Evolutionary conservation across 2,329 filamentous ascomycete genomes (phyloP), one percentile per base, ranked within the genome.

Genomic region (Cercospora sesami): DNA sequence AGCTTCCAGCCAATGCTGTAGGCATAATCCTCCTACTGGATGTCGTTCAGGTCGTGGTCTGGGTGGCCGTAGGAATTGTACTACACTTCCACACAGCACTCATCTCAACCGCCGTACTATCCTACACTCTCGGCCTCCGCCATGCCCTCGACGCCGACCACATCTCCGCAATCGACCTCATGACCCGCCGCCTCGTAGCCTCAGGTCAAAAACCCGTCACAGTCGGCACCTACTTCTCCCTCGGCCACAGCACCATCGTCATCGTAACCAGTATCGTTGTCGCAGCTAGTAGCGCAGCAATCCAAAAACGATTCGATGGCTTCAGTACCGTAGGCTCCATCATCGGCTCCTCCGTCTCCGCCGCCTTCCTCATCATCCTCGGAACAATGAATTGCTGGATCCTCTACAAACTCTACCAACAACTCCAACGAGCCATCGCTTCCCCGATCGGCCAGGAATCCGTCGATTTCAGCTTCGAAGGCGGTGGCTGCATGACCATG

Each of bases 81-180:
- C 74, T 89, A 65, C 75, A 77, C 71, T 80, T 78, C 64, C 77
- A 81, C 71, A 70, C 74, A 57, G 81, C 84, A 0, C 86, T 97
- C 70, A 87, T 94, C 60, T 91, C 91, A 1, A 90, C 93, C 2
- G 92, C 93, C 1, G 89, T 94, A 1, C 86, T 98, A 0, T 90
- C 94, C 28, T 98, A 96, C 79, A 92, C 92, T 0, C 86, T 98
- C 10, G 94, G 94, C 2, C 86, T 98, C 12, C 90, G 94, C 51
- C 94, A 98, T 83, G 94, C 94, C n/a, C 87, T 98, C 55, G 95
- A 98, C 76, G 95, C 94, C n/a, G 94, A 98, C 80, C 95, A 98
- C 77, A 92, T 92, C 71, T 89, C 87, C 48, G 94, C 94, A 71
- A 99, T 98, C 75, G 94, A 98, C 80, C 86, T 98, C 42, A 96